phyloP scores from a whole-genome alignment of 192 early-diverging fungal genomes.

The Coemansia sp. region DNA sequence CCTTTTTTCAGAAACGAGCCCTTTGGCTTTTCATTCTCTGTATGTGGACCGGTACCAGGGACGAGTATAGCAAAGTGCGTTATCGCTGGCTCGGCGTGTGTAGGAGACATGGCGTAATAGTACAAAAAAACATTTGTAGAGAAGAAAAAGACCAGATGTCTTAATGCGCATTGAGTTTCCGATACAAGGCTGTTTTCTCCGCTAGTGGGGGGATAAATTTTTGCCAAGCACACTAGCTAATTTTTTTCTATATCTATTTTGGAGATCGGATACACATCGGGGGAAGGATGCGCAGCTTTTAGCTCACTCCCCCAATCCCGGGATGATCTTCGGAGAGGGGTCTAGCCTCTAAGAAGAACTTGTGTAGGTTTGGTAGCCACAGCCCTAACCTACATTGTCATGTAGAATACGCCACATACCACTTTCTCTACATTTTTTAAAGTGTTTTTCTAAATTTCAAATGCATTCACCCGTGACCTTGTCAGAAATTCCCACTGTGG shows the following conservation, averaged over 20 bases:
- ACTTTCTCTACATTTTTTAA: not conserved
- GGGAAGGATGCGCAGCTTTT: not conserved
- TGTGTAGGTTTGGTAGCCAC: not conserved
- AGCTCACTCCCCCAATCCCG: not conserved
- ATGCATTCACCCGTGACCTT: conserved; percentile 15
- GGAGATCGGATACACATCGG: not conserved
- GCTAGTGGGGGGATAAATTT: not conserved
- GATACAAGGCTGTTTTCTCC: not conserved
- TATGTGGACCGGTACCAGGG: conserved; percentile 54
- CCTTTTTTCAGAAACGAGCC: conserved; percentile 42
- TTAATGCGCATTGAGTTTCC: not conserved
- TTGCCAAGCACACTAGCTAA: not conserved
- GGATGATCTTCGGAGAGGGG: not conserved
- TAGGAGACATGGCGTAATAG: not conserved
- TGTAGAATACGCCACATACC: not conserved
- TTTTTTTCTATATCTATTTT: not conserved
- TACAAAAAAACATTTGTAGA: not conserved
- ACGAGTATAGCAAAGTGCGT: conserved; percentile 52
- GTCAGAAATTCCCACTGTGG: conserved; percentile 31
- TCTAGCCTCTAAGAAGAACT: not conserved
- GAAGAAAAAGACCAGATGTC: not conserved
- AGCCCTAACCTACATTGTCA: not conserved
- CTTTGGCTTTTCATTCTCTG: conserved; percentile 45
- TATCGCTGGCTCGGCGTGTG: conserved; percentile 4
- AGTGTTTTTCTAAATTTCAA: not conserved